These are phyloP conservation scores for Lathyrus aphaca DNA, from an alignment of 306 rosid species.

Conservation along the genomic window DNA sequence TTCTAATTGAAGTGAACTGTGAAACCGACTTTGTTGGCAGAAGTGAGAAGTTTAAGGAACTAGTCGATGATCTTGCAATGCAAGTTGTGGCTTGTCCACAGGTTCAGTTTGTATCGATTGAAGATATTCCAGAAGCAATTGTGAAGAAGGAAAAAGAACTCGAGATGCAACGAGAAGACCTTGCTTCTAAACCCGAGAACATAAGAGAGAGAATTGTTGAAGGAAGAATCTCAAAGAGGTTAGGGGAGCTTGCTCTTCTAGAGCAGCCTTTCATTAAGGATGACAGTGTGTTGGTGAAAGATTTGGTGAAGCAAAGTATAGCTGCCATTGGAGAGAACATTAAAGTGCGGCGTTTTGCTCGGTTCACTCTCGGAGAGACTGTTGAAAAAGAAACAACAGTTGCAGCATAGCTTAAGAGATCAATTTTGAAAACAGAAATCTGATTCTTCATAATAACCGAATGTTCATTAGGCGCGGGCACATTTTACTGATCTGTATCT, in stretches of 20 bases:
- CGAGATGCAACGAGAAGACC: constrained; percentile 95
- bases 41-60: constrained; percentile 81
- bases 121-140: constrained; percentile 72
- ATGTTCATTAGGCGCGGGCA: constrained; percentile 45
- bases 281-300: constrained; percentile 81
- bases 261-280: constrained; percentile 95
- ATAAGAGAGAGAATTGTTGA: constrained; percentile 92
- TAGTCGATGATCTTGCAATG: constrained; percentile 95
- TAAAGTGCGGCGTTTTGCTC: constrained; percentile 80
- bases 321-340: constrained; percentile 98
- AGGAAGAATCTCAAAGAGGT: constrained; percentile 93
- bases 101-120: constrained; percentile 77
- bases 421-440: constrained; percentile 43
- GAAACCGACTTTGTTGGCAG: constrained; percentile 96
- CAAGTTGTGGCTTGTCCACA: constrained; percentile 89
- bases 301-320: constrained; percentile 93
- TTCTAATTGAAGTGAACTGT: constrained; percentile 90
- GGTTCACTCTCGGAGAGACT: constrained; percentile 85
- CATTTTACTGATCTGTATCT: constrained; percentile 49
- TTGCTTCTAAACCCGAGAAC: constrained; percentile 82
- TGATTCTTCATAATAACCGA: constrained; percentile 42
- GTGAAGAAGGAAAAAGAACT: constrained; percentile 71
- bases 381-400: constrained; percentile 43
- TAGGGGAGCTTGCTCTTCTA: constrained; percentile 87
- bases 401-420: constrained; percentile 42